These are phyloP conservation scores for Ligustrum vulgare DNA, from an alignment of 257 asterid genomes.

Conservation along the genomic window DNA sequence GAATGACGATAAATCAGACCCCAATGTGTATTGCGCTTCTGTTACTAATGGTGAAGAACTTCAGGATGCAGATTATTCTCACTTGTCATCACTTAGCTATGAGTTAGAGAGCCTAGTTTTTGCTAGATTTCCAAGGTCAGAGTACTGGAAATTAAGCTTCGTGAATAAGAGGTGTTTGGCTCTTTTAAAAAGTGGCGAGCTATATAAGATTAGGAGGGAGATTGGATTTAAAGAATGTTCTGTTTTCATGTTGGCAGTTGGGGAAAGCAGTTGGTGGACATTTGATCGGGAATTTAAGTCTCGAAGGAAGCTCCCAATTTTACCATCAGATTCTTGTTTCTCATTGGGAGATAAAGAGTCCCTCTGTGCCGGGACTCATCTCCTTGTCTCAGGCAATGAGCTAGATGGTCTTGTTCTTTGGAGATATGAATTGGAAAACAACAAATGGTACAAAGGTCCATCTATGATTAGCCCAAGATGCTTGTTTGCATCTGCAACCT, in stretches of 20 bases:
- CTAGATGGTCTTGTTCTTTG: slow-evolving; percentile 64
- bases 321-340: slow-evolving; percentile 68
- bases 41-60: slow-evolving; percentile 32
- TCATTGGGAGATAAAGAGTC: slow-evolving; percentile 69
- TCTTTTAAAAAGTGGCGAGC: slow-evolving; percentile 54
- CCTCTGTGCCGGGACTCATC: slow-evolving; percentile 66
- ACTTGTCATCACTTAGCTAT: slow-evolving; percentile 45
- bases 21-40: slow-evolving; percentile 1
- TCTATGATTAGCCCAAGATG: slow-evolving; percentile 69
- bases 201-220: slow-evolving; percentile 54
- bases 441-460: slow-evolving; percentile 68
- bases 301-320: slow-evolving; percentile 51
- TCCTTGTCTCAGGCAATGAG: slow-evolving; percentile 68
- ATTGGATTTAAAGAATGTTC: slow-evolving; percentile 55
- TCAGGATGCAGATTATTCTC: slow-evolving; percentile 87
- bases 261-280: slow-evolving; percentile 70
- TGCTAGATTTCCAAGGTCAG: slow-evolving; percentile 68
- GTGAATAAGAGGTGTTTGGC: slow-evolving; percentile 55
- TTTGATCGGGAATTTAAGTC: slow-evolving; percentile 57
- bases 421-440: slow-evolving; percentile 61
- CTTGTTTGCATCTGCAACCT: slow-evolving; percentile 71
- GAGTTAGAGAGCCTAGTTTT: slow-evolving; percentile 59
- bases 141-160: slow-evolving; percentile 56
- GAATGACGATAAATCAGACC: slow-evolving; percentile 15
- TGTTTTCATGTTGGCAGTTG: slow-evolving; percentile 67